Evolutionary conservation across 257 asterid genomes (phyloP).

Genomic region (Knoxia roxburghii): DNA sequence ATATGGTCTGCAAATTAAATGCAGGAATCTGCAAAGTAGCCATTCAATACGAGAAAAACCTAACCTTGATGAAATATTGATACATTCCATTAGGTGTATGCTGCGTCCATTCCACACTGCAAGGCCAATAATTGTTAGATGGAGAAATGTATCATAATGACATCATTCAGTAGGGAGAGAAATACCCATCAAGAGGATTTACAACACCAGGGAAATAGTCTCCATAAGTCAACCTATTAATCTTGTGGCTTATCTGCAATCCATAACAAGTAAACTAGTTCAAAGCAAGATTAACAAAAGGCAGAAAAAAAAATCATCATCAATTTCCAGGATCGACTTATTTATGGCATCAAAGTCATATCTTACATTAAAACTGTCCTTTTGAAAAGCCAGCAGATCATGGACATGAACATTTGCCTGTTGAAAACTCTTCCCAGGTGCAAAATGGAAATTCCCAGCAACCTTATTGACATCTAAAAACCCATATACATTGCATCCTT

Average conservation of each 20-base stretch:
- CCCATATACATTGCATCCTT: constrained; percentile 90
- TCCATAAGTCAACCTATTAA: constrained; percentile 81
- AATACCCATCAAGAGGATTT: constrained; percentile 96
- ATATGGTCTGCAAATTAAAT: too few relatives aligned
- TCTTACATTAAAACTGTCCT: constrained; percentile 94
- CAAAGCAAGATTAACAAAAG: constrained; percentile 2
- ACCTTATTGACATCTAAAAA: constrained; percentile 93
- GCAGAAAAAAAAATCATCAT: neutral
- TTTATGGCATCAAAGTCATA: constrained; percentile 15
- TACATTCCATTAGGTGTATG: constrained; percentile 81
- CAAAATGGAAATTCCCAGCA: constrained; percentile 97
- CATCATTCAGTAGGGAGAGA: constrained; percentile 3
- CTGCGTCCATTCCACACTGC: constrained; percentile 81
- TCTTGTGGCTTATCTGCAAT: constrained; percentile 79
- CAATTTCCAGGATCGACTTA: neutral
- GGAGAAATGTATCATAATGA: neutral
- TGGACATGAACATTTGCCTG: constrained; percentile 87
- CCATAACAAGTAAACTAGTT: constrained; percentile 18
- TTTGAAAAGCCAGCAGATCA: constrained; percentile 83
- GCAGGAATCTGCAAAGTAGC: neutral
- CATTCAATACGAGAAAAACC: constrained; percentile 13
- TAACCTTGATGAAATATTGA: constrained; percentile 91
- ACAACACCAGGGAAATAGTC: constrained; percentile 90
- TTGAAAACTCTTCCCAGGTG: constrained; percentile 98
- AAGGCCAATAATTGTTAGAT: constrained; percentile 16